phyloP scores from a whole-genome alignment of 2,329 filamentous ascomycete genomes.

The Ophiostoma ips region DNA sequence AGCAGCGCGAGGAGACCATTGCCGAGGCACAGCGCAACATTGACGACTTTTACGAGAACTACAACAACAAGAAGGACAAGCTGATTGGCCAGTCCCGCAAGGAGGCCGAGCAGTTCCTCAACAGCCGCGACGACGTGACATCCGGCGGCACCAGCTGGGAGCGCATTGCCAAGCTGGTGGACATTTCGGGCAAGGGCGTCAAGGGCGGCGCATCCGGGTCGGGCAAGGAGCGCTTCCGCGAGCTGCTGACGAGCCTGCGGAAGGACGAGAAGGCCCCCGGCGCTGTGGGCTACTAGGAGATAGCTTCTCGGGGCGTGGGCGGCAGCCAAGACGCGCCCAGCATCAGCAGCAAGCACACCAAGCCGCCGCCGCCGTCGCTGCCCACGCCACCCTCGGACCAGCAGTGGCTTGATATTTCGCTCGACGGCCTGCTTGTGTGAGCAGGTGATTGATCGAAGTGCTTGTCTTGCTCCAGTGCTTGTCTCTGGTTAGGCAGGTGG shows the following conservation, averaged over 20 bases:
- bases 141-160: slow-evolving; percentile 97
- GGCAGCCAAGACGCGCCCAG: neutral
- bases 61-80: slow-evolving; percentile 97
- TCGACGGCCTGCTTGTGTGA: neutral
- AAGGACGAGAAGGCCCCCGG: slow-evolving; percentile 83
- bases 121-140: slow-evolving; percentile 78
- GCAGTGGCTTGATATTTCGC: neutral
- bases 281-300: slow-evolving; percentile 44
- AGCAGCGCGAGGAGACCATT: slow-evolving; percentile 73
- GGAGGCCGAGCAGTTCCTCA: slow-evolving; percentile 87
- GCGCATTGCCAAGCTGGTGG: slow-evolving; percentile 93
- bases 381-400: neutral
- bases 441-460: no score
- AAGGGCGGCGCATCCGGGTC: slow-evolving; percentile 79
- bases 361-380: slow-evolving; percentile 3
- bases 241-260: slow-evolving; percentile 70
- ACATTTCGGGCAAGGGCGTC: slow-evolving; percentile 83
- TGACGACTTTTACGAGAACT: slow-evolving; percentile 98
- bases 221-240: slow-evolving; percentile 92
- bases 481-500: no score
- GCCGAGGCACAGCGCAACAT: slow-evolving; percentile 87
- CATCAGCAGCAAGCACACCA: neutral
- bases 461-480: no score
- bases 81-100: slow-evolving; percentile 72
- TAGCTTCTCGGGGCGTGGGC: slow-evolving; percentile 8